Base-by-base conservation (phyloP, 2,329 filamentous ascomycete genomes). In the Furcasterigmium furcatum region DNA sequence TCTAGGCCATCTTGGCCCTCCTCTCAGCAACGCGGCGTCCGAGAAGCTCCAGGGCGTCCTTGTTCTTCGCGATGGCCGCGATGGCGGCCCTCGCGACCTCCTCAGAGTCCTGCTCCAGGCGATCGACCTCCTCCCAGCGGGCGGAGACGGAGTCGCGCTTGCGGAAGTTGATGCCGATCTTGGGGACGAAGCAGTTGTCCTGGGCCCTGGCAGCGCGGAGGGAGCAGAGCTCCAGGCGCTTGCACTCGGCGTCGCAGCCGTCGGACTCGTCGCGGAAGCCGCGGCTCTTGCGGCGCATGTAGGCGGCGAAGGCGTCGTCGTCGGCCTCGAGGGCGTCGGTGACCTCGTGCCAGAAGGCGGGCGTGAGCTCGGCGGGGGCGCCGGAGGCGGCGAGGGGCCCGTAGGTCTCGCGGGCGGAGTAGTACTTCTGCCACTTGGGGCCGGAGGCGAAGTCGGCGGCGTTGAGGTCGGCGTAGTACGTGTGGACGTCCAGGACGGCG, bases 321-420 rank as follows among this genome's bases (percentile, higher is more conserved):
- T 78, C 58, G 5, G 47, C 52, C 48, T 76, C 71, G 41, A 82
- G 71, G 4, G 63, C 56, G 1, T 62, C 62, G 2, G 79, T 82
- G 18, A 82, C 65, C 51, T 76, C 72, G 57, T 82, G 79, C 79
- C 79, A 83, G 59, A 82, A 82, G 1, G 71, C 72, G 0, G 78
- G 73, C 2, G 73, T 77, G 27, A 84, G 68, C 51, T 82, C 60
- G 4, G 66, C 65, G 9, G 58, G 59, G 3, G 51, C 2, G 73
- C 67, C 30, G 74, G 70, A 24, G 49, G n/a, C 56, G 13, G 76
- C 59, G 2, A 71, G 60, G 1, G 67, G 52, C 6, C 76, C 77
- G 53, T 82, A 82, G 8, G 67, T 62, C 43, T 73, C 72, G 55
- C 74, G 77, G 25, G 76, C 79, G 3, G 76, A 79, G 60, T 82